phyloP scores from a whole-genome alignment of 2,329 filamentous ascomycete genomes.

The Fusarium sp. region DNA sequence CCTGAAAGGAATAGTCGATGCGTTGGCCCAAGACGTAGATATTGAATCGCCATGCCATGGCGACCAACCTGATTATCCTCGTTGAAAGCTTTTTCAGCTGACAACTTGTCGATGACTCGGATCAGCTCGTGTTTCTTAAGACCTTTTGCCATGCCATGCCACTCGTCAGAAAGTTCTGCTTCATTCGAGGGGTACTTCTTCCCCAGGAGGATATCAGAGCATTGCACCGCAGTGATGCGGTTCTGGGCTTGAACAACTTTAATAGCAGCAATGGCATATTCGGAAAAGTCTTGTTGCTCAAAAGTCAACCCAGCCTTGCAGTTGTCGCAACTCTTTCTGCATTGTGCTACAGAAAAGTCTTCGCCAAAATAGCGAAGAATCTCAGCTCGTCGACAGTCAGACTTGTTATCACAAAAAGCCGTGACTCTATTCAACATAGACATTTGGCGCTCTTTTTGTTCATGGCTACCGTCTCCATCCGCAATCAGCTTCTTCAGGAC shows the following conservation, averaged over 20 bases:
- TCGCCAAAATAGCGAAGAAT: conserved; percentile 97
- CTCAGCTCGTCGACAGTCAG: conserved; percentile 87
- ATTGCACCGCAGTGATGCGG: conserved; percentile 80
- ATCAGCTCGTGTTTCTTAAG: conserved; percentile 83
- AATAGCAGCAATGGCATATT: conserved; percentile 78
- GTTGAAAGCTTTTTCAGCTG: conserved; percentile 77
- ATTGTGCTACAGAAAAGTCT: conserved; percentile 77
- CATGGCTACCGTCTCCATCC: conserved; percentile 78
- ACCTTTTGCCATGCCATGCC: conserved; percentile 76
- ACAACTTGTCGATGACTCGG: conserved; percentile 82
- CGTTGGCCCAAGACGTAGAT: conserved; percentile 66
- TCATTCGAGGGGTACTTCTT: conserved; percentile 71
- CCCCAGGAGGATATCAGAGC: conserved; percentile 86
- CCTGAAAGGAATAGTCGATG: conserved; percentile 59
- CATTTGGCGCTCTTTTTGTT: conserved; percentile 86
- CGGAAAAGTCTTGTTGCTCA: conserved; percentile 80
- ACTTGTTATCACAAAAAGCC: conserved; percentile 89
- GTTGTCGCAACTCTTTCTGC: conserved; percentile 86
- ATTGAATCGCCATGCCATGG: conserved; percentile 78
- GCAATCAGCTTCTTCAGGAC: conserved; percentile 84
- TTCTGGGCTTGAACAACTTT: conserved; percentile 72
- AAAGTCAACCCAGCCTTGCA: conserved; percentile 80
- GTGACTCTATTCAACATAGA: conserved; percentile 88
- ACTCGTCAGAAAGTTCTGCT: conserved; percentile 64
- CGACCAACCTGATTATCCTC: conserved; percentile 71